Conservation (phyloP, 345 rosid species). For the Crucihimalaya himalaica region DNA sequence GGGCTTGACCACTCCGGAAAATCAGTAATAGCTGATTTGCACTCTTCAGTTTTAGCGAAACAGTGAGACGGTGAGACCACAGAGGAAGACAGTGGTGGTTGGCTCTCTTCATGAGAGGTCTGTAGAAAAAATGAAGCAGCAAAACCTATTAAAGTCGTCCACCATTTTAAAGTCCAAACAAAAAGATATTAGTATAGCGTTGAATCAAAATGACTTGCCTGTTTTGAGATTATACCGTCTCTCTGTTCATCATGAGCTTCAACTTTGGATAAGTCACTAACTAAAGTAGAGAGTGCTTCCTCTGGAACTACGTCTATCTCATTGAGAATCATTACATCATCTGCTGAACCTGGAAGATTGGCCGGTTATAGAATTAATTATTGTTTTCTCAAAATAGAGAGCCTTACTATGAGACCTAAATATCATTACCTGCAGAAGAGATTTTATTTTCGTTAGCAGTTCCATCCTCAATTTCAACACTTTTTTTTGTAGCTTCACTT, state of each 20-base stretch:
- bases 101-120: conserved; percentile 37
- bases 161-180: not conserved
- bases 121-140: conserved; percentile 15
- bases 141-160: conserved; percentile 6
- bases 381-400: conserved; percentile 12
- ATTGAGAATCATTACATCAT: conserved; percentile 39
- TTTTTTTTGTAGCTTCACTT: conserved; percentile 33
- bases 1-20: conserved; percentile 77
- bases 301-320: conserved; percentile 39
- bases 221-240: conserved; percentile 18
- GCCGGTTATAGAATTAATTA: not conserved
- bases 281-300: conserved; percentile 37
- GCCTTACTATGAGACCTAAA: conserved; percentile 16
- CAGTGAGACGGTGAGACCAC: conserved; percentile 51
- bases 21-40: conserved; percentile 49
- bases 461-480: conserved; percentile 46
- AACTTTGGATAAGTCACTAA: conserved; percentile 22
- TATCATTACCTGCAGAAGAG: conserved; percentile 42
- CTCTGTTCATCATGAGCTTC: conserved; percentile 32
- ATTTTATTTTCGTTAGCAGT: conserved; percentile 23
- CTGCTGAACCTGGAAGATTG: conserved; percentile 44
- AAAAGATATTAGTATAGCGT: not conserved
- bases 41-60: conserved; percentile 47
- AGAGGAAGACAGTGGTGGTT: conserved; percentile 31
- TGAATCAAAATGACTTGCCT: conserved; percentile 34